phyloP scores from a whole-genome alignment of 108 stramenopile species.

The Aurantiochytrium sp. region DNA sequence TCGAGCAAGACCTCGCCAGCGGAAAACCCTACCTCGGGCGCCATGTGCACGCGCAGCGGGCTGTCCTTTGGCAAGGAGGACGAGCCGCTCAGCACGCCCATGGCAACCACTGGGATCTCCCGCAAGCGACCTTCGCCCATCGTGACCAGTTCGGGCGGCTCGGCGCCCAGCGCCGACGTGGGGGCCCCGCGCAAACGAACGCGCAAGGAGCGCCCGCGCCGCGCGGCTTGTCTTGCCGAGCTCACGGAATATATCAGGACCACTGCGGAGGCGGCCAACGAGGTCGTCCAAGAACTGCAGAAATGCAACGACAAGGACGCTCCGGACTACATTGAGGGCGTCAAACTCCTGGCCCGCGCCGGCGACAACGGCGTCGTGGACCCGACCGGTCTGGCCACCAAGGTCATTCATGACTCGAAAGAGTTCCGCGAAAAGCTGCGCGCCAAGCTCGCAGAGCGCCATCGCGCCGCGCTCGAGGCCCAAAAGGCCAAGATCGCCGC shows the following conservation, averaged over 20 bases:
- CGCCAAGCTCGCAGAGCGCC: constrained; percentile 11
- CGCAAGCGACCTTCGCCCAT: background rate
- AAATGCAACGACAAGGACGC: background rate
- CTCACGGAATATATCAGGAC: background rate
- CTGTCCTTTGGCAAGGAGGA: background rate
- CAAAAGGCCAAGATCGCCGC: background rate
- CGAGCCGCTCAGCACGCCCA: background rate
- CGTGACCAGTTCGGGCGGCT: too few species aligned
- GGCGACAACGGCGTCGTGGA: constrained; percentile 21
- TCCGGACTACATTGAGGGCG: constrained; percentile 1
- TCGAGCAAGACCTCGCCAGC: background rate
- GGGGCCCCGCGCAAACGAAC: background rate
- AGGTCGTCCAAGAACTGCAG: background rate
- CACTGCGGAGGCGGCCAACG: constrained; percentile 8
- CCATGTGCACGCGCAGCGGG: background rate
- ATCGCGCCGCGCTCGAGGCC: background rate
- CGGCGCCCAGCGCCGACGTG: background rate
- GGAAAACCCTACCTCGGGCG: background rate
- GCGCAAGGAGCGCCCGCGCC: background rate
- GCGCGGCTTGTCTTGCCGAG: background rate
- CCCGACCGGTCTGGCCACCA: background rate
- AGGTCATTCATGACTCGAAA: constrained; percentile 7
- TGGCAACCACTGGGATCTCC: background rate
- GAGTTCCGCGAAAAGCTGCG: background rate
- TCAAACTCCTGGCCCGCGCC: background rate